phyloP scores from a whole-genome alignment of 441 rosid genomes.

The Mallotus japonicus region DNA sequence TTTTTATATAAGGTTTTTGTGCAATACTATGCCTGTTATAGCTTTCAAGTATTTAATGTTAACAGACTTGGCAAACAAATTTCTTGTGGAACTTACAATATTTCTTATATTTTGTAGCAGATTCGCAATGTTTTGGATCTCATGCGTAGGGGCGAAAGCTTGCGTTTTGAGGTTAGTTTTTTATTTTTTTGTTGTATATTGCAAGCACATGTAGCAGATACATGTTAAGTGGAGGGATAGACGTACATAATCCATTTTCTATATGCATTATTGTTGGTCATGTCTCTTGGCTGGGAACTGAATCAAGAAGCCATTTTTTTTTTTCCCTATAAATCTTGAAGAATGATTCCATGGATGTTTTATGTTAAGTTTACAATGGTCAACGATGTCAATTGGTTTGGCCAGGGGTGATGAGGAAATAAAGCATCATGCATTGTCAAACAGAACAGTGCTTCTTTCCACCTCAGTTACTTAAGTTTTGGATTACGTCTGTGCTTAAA shows the following conservation, averaged over 20 bases:
- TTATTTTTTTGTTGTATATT: background rate
- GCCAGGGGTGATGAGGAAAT: background rate
- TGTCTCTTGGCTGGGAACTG: background rate
- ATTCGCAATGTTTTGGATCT: slow-evolving; percentile 75
- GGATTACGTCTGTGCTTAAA: background rate
- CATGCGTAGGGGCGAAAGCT: slow-evolving; percentile 81
- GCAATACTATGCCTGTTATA: too few species aligned
- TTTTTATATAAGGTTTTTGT: background rate
- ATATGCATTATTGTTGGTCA: background rate
- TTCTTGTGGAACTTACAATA: slow-evolving; percentile 25
- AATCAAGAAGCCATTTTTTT: background rate
- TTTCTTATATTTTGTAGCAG: slow-evolving; percentile 39
- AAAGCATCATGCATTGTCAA: background rate
- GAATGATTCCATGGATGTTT: too few species aligned
- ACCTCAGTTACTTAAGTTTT: background rate
- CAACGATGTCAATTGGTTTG: background rate
- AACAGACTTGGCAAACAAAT: slow-evolving; percentile 2
- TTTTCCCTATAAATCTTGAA: too few species aligned
- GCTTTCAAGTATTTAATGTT: background rate
- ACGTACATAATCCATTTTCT: background rate
- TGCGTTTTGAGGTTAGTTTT: slow-evolving; percentile 70
- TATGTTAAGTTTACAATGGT: background rate
- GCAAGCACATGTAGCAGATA: background rate
- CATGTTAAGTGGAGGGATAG: slow-evolving; percentile 9
- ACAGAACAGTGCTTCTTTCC: background rate